Evolutionary conservation across 192 early-diverging fungal species (phyloP).

Genomic region (Coemansia aciculifera): DNA sequence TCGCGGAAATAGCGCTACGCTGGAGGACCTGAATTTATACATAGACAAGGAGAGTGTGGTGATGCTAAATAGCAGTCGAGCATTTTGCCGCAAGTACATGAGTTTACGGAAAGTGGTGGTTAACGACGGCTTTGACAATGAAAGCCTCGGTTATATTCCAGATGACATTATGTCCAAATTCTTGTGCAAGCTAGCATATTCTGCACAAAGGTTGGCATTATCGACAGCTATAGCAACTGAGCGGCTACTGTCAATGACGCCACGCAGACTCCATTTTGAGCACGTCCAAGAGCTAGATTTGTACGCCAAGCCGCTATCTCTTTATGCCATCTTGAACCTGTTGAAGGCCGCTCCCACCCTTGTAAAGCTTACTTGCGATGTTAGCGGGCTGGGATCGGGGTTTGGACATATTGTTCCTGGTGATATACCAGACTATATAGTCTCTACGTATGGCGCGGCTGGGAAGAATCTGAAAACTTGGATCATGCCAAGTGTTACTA

Average conservation of each 20-base stretch:
- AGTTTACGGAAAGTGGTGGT: neutral
- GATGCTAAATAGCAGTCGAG: neutral
- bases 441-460: neutral
- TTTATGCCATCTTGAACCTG: slow-evolving; percentile 1
- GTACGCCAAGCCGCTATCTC: neutral
- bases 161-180: neutral
- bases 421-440: neutral
- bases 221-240: neutral
- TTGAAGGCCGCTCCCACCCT: neutral
- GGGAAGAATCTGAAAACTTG: neutral
- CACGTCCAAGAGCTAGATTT: neutral
- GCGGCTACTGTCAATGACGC: neutral
- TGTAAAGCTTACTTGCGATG: neutral
- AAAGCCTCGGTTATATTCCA: neutral
- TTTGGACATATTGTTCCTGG: neutral
- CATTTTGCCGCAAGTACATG: neutral
- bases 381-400: neutral
- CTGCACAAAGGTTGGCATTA: neutral
- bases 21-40: slow-evolving; percentile 5
- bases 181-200: neutral
- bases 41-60: neutral
- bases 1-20: slow-evolving; percentile 9
- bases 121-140: neutral
- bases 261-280: neutral
- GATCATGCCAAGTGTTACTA: neutral